Conservation (phyloP, 257 asterid genomes). For the Primulina huaijiensis region DNA sequence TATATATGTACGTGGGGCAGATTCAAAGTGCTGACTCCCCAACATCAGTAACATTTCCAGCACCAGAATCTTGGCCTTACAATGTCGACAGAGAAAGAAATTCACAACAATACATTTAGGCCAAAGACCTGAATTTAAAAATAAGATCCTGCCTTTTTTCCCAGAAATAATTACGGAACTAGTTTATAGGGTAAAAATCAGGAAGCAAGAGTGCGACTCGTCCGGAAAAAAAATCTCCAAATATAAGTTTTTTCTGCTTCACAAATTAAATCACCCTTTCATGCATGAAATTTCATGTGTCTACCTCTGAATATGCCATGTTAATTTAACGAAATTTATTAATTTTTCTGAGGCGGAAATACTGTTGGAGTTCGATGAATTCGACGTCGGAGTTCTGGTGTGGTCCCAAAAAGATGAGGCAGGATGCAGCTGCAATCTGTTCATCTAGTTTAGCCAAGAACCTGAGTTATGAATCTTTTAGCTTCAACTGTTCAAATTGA, state of each 20-base stretch:
- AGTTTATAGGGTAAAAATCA: background rate
- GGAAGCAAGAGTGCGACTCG: background rate
- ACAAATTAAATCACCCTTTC: background rate
- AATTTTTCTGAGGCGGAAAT: slow-evolving; percentile 30
- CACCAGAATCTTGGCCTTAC: slow-evolving; percentile 22
- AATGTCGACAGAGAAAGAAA: slow-evolving; percentile 34
- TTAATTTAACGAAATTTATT: background rate
- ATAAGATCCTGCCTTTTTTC: slow-evolving; percentile 27
- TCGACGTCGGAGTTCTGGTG: slow-evolving; percentile 40
- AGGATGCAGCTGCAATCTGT: slow-evolving; percentile 48
- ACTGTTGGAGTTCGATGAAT: slow-evolving; percentile 26
- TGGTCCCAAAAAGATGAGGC: slow-evolving; percentile 52
- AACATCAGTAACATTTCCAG: slow-evolving; percentile 26
- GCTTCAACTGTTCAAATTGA: slow-evolving; percentile 44
- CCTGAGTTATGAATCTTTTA: slow-evolving; percentile 43
- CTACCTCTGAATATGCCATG: background rate
- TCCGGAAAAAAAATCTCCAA: background rate
- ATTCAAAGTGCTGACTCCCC: slow-evolving; percentile 31
- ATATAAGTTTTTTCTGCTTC: background rate
- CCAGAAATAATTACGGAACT: background rate
- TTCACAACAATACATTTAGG: slow-evolving; percentile 41
- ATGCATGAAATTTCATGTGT: background rate
- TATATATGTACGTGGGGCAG: slow-evolving; percentile 24
- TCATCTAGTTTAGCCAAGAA: slow-evolving; percentile 28
- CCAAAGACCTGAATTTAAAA: slow-evolving; percentile 49